Percentiles rank a stretch among this genome's conserved stretches.
These are phyloP conservation scores for Artemisia annua DNA, from an alignment of 129 eudicot species.

Conservation along the genomic window DNA sequence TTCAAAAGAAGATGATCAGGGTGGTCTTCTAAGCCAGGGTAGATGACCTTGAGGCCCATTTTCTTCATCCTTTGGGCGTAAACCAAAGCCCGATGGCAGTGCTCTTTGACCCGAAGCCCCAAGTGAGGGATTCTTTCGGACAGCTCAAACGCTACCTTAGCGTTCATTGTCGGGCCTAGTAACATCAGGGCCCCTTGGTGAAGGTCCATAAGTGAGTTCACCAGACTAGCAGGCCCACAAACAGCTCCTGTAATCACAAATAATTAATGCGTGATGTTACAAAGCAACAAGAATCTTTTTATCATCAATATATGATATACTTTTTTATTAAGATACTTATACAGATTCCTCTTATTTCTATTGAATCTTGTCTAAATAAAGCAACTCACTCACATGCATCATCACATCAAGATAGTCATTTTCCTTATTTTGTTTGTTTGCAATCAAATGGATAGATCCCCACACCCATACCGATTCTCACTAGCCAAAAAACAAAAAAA, in stretches of 20 bases:
- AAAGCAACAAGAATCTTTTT: not conserved
- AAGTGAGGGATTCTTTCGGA: constrained; percentile 89
- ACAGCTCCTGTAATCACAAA: constrained; percentile 64
- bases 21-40: constrained; percentile 94
- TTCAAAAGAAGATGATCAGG: constrained; percentile 70
- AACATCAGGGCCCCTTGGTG: constrained; percentile 91
- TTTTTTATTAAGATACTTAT: not conserved
- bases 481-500: not conserved
- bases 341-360: not conserved
- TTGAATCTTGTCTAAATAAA: constrained; percentile 14
- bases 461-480: not conserved
- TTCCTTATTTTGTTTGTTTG: constrained; percentile 25
- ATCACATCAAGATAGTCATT: constrained; percentile 19
- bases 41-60: constrained; percentile 84
- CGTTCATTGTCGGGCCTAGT: constrained; percentile 98
- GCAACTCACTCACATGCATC: constrained; percentile 18
- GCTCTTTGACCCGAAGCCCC: constrained; percentile 91
- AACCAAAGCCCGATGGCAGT: constrained; percentile 65
- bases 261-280: not conserved
- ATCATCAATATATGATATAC: not conserved
- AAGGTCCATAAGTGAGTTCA: constrained; percentile 93
- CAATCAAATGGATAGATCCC: constrained; percentile 4
- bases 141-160: constrained; percentile 93
- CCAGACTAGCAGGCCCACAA: constrained; percentile 82
- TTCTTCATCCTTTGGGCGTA: constrained; percentile 79